Base-by-base conservation (phyloP, 1,284 basidiomycete genomes). In the Macrocystidia cucumis region DNA sequence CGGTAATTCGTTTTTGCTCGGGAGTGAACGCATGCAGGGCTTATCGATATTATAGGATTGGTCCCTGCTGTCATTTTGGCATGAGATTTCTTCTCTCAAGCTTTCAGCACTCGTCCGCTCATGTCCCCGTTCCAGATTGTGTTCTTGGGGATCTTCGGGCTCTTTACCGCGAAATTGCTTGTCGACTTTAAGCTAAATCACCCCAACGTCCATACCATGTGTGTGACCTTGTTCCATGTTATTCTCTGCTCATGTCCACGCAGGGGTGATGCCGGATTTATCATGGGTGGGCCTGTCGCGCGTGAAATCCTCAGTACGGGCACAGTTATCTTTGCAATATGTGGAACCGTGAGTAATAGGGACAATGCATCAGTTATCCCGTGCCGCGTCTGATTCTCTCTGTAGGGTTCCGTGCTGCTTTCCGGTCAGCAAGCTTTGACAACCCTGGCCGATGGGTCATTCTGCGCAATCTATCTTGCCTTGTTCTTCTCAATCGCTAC, bases 141-240 rank as follows among this genome's bases (percentile, higher is more conserved):
- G 12, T 71, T 75, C 41, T 50, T 75, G n/a, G 69, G 73, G n/a
- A 44, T 63, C 4, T 72, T 73, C 42, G 72, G 59, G 3, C 49
- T 69, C 3, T 72, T 65, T 44, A 74, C 72, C 0, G 65, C 72
- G 4, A 74, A 73, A 43, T 50, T 73, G 3, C 55, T 74, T 22
- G 62, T 74, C 33, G 65, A 72, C 48, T 76, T 77, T 61, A 76
- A 74, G 51, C 40, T 72, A 11, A 70, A 70, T 39, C 72, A 76
- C 44, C 71, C 68, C 3, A 59, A 62, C 17, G 71, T 74, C 3
- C 73, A 77, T 43, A 73, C 60, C 40, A 73, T 75, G 66, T 71
- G 59, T 55, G 42, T 29, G 9, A 16, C 3, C 6, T 3, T 12
- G 12, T 20, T 9, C 27, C 9, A 17, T 18, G 4, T 16, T 3